These are phyloP conservation scores for Huiozyma naganishii DNA, from an alignment of 805 yeast species.

Conservation along the genomic window DNA sequence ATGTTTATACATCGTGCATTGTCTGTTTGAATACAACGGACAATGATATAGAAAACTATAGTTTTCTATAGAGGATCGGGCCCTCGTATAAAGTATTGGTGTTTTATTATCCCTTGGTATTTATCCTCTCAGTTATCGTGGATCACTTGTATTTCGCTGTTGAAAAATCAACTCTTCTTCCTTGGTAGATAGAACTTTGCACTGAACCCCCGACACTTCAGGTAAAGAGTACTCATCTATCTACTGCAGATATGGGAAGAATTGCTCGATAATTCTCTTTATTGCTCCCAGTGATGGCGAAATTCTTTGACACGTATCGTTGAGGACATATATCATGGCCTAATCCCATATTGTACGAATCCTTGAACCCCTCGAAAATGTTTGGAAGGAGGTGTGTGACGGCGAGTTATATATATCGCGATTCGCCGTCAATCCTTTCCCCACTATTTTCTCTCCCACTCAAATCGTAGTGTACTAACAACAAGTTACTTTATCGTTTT, in stretches of 20 bases:
- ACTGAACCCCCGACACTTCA: slow-evolving; percentile 88
- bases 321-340: too few species aligned
- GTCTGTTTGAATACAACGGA: neutral
- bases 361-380: too few species aligned
- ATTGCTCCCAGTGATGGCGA: neutral
- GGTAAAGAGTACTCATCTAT: slow-evolving; percentile 18
- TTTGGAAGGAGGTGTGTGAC: too few species aligned
- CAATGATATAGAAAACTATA: neutral
- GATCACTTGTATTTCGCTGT: too few species aligned
- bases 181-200: slow-evolving; percentile 28
- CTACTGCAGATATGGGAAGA: too few species aligned
- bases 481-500: too few species aligned
- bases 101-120: neutral
- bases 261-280: too few species aligned
- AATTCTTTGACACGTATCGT: neutral
- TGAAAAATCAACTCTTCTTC: neutral
- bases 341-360: too few species aligned
- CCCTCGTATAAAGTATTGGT: slow-evolving; percentile 35
- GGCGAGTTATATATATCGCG: too few species aligned
- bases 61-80: slow-evolving; percentile 52
- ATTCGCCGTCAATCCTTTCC: too few species aligned
- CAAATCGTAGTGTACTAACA: too few species aligned
- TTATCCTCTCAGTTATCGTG: neutral
- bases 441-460: too few species aligned
- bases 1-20: slow-evolving; percentile 3